Evolutionary conservation across 345 rosid species (phyloP).

Genomic region (Excoecaria cochinchinensis): DNA sequence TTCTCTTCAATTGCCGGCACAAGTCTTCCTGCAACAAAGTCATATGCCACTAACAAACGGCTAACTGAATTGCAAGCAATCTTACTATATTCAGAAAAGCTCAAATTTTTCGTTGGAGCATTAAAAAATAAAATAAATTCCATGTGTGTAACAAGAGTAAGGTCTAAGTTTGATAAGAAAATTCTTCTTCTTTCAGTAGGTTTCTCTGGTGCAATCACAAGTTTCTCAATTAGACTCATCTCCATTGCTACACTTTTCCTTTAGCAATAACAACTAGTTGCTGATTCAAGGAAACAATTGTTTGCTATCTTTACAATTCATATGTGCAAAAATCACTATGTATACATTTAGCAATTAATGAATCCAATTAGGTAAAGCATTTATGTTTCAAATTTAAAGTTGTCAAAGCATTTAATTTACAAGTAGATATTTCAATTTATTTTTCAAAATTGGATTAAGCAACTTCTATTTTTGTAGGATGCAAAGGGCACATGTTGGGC

Average conservation of each 20-base stretch:
- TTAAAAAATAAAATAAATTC: conserved; percentile 22
- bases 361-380: too few species aligned
- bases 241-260: not conserved
- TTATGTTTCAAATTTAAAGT: too few species aligned
- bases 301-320: too few species aligned
- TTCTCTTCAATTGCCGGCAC: not conserved
- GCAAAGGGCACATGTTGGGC: too few species aligned
- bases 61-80: conserved; percentile 8
- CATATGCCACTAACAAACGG: conserved; percentile 23
- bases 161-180: conserved; percentile 24
- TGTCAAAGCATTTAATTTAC: too few species aligned
- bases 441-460: too few species aligned
- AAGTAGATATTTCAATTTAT: too few species aligned
- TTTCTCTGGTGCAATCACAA: conserved; percentile 15
- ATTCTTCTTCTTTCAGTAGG: conserved; percentile 4
- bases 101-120: conserved; percentile 15
- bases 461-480: too few species aligned
- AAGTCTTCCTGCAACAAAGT: conserved; percentile 26
- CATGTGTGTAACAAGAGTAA: conserved; percentile 19
- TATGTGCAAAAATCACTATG: too few species aligned
- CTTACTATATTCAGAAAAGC: conserved; percentile 12
- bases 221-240: conserved; percentile 21
- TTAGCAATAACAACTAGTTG: too few species aligned
- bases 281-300: too few species aligned
- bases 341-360: too few species aligned